Evolutionary conservation across 2,329 filamentous ascomycete species (phyloP).

Genomic region (Bipolaris zeicola): DNA sequence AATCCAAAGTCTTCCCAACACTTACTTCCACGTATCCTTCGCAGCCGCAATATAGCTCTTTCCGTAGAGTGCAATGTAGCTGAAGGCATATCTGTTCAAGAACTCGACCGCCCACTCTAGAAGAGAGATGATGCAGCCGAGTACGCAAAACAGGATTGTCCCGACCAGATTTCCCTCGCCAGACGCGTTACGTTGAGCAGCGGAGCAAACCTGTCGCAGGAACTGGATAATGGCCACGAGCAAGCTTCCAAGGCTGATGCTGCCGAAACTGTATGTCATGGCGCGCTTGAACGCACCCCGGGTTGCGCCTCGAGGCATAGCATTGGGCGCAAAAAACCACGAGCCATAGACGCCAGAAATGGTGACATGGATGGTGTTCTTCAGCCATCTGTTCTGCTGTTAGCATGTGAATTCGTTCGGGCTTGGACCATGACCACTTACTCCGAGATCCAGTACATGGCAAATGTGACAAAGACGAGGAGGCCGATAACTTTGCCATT

Average conservation of each 20-base stretch:
- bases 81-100: slow-evolving; percentile 91
- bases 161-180: slow-evolving; percentile 71
- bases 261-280: slow-evolving; percentile 90
- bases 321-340: slow-evolving; percentile 82
- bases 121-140: slow-evolving; percentile 76
- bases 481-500: slow-evolving; percentile 80
- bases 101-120: slow-evolving; percentile 87
- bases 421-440: slow-evolving; percentile 19
- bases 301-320: slow-evolving; percentile 77
- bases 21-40: slow-evolving; percentile 80
- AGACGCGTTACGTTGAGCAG: slow-evolving; percentile 71
- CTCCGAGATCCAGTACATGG: slow-evolving; percentile 92
- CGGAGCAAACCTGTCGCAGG: slow-evolving; percentile 78
- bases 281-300: slow-evolving; percentile 81
- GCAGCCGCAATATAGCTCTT: slow-evolving; percentile 85
- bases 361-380: slow-evolving; percentile 88
- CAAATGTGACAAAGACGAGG: slow-evolving; percentile 85
- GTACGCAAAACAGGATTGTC: slow-evolving; percentile 70
- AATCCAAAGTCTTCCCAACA: slow-evolving; percentile 13
- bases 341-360: slow-evolving; percentile 88
- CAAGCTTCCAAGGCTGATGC: slow-evolving; percentile 84
- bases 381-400: slow-evolving; percentile 64
- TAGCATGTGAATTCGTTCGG: slow-evolving; percentile 55
- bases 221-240: slow-evolving; percentile 87
- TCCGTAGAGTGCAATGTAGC: slow-evolving; percentile 90